Conservation (phyloP, 768 basidiomycete species). For the Rhodotorula taiwanensis region DNA sequence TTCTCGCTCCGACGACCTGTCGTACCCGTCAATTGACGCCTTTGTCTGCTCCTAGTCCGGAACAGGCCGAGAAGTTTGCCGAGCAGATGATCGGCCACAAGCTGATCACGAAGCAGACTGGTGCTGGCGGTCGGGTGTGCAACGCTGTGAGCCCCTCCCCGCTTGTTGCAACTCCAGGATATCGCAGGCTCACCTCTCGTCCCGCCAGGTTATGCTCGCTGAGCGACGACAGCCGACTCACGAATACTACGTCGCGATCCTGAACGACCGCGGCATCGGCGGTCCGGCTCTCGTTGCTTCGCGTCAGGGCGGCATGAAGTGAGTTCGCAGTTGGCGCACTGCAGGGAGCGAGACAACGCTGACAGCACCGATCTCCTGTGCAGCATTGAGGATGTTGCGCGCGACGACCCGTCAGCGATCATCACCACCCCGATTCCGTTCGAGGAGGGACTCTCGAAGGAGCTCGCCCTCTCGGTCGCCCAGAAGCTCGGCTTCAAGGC, state of each 20-base stretch:
- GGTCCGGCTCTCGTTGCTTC: conserved; percentile 91
- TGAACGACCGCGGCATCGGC: conserved; percentile 85
- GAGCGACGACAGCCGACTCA: conserved; percentile 87
- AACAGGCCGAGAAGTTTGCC: conserved; percentile 80
- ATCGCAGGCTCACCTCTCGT: background rate
- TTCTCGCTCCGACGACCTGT: background rate
- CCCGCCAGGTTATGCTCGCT: conserved; percentile 83
- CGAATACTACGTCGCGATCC: conserved; percentile 95
- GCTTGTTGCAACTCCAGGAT: too few relatives aligned
- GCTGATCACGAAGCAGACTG: conserved; percentile 98
- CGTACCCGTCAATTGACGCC: too few relatives aligned
- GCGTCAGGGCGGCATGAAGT: conserved; percentile 92
- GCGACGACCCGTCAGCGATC: conserved; percentile 87
- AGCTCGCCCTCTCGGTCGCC: conserved; percentile 65
- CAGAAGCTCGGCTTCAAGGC: conserved; percentile 80
- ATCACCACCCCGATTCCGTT: conserved; percentile 90
- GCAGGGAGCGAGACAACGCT: background rate
- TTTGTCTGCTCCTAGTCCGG: conserved; percentile 54
- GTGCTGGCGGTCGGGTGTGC: conserved; percentile 81
- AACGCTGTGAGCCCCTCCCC: conserved; percentile 62
- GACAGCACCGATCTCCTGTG: background rate
- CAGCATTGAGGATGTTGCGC: conserved; percentile 91
- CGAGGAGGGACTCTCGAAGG: conserved; percentile 66
- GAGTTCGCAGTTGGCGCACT: background rate
- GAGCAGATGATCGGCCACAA: conserved; percentile 87